These are phyloP conservation scores for Candida andamanensis DNA, from an alignment of 805 yeast species.

Conservation along the genomic window DNA sequence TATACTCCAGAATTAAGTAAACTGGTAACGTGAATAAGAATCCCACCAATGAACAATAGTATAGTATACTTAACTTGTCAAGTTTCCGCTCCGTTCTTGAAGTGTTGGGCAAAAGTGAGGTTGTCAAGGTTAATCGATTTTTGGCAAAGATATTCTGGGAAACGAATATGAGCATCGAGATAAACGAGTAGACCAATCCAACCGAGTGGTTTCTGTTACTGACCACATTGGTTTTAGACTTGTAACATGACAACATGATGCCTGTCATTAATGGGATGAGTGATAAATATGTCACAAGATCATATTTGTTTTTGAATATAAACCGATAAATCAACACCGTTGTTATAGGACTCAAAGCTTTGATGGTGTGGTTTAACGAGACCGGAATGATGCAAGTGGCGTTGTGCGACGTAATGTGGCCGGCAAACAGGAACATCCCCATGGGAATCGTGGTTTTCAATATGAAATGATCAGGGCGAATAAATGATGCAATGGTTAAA, in stretches of 20 bases:
- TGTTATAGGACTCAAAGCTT: slow-evolving; percentile 83
- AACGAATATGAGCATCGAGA: slow-evolving; percentile 65
- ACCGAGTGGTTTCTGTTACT: slow-evolving; percentile 13
- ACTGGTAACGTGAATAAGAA: slow-evolving; percentile 62
- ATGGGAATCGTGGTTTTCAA: slow-evolving; percentile 77
- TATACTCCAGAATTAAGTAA: slow-evolving; percentile 53
- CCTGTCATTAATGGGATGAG: slow-evolving; percentile 77
- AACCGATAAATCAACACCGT: slow-evolving; percentile 77
- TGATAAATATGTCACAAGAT: slow-evolving; percentile 66
- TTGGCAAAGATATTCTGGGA: slow-evolving; percentile 80
- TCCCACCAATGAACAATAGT: slow-evolving; percentile 69
- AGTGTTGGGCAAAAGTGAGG: slow-evolving; percentile 17
- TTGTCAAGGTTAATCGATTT: slow-evolving; percentile 51
- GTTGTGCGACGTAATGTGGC: slow-evolving; percentile 86
- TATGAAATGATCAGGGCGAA: slow-evolving; percentile 50
- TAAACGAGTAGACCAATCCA: slow-evolving; percentile 48
- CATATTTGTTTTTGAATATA: slow-evolving; percentile 54
- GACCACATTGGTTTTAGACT: slow-evolving; percentile 25
- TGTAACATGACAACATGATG: slow-evolving; percentile 72
- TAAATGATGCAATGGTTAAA: slow-evolving; percentile 32
- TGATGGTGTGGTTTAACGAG: slow-evolving; percentile 90
- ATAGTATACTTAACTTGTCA: slow-evolving; percentile 67
- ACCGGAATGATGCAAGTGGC: slow-evolving; percentile 92
- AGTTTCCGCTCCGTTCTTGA: slow-evolving; percentile 34
- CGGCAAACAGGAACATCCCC: slow-evolving; percentile 91